A percentile compares a stretch with the other conserved stretches of the same genome.
Evolutionary conservation across 1,284 basidiomycete species (phyloP).

Genomic region (Cutaneotrichosporon spelunceum): DNA sequence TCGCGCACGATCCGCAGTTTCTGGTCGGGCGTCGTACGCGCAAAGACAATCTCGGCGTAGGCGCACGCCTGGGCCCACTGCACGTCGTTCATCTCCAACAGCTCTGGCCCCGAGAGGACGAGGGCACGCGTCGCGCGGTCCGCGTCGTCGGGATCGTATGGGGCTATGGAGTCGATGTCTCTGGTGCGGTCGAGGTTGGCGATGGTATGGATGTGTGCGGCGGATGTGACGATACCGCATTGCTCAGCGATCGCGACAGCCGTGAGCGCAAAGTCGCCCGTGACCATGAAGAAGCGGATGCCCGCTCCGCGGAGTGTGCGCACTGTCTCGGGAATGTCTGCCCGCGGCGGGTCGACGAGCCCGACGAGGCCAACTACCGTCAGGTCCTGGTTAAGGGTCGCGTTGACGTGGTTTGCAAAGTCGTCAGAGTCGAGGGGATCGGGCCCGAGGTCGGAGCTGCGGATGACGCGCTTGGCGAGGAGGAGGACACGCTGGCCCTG

Average conservation of each 20-base stretch:
- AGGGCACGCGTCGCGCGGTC: conserved; percentile 39
- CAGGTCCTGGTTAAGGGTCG: conserved; percentile 51
- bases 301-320: conserved; percentile 60
- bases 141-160: conserved; percentile 29
- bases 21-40: conserved; percentile 68
- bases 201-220: conserved; percentile 31
- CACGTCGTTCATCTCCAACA: conserved; percentile 54
- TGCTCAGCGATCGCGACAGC: conserved; percentile 59
- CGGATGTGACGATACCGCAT: conserved; percentile 60
- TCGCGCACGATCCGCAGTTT: conserved; percentile 67
- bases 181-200: conserved; percentile 46
- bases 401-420: conserved; percentile 46
- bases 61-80: conserved; percentile 58
- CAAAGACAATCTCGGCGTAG: conserved; percentile 69
- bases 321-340: conserved; percentile 59
- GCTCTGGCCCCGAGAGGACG: conserved; percentile 58
- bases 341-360: conserved; percentile 62
- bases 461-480: conserved; percentile 50
- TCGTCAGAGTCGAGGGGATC: conserved; percentile 46
- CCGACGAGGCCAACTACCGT: conserved; percentile 63
- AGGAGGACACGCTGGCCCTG: conserved; percentile 63
- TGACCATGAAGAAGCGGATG: conserved; percentile 67
- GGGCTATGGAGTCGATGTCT: conserved; percentile 21
- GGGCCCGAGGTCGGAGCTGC: conserved; percentile 21
- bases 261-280: conserved; percentile 59